Conservation (phyloP, 768 basidiomycete species). For the Lactarius hatsudake region DNA sequence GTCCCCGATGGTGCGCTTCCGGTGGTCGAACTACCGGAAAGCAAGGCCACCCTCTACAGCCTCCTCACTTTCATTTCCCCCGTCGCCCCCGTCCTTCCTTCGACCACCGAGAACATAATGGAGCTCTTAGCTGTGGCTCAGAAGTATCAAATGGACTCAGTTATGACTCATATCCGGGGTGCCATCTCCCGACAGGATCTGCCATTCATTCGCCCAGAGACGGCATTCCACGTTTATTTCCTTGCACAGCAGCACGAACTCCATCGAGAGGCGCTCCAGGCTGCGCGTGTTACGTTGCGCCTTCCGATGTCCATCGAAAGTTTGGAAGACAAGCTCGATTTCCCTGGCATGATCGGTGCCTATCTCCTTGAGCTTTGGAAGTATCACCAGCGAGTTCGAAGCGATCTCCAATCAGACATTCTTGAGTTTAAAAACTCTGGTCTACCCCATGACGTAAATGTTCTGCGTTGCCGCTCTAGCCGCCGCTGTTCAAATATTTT, state of each 20-base stretch:
- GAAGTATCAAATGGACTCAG: not conserved
- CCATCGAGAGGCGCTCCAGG: not conserved
- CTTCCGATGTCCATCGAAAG: not conserved
- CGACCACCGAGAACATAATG: not conserved
- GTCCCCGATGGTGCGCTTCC: not conserved
- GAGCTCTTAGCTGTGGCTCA: not conserved
- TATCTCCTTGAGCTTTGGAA: not conserved
- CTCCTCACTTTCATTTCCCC: not conserved
- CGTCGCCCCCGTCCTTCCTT: not conserved
- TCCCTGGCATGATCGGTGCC: not conserved
- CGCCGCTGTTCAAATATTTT: no score
- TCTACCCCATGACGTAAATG: not conserved
- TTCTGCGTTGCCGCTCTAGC: not conserved
- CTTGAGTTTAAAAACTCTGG: not conserved
- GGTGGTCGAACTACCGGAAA: not conserved
- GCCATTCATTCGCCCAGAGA: not conserved
- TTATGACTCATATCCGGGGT: not conserved
- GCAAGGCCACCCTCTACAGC: not conserved
- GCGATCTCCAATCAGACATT: not conserved
- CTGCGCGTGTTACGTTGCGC: not conserved
- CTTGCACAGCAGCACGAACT: not conserved
- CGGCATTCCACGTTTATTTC: not conserved
- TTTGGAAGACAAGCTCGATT: not conserved
- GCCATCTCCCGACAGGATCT: not conserved
- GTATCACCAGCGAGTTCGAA: not conserved